Evolutionary conservation across 2,329 filamentous ascomycete species (phyloP).

Genomic region (Epichloe sibirici): DNA sequence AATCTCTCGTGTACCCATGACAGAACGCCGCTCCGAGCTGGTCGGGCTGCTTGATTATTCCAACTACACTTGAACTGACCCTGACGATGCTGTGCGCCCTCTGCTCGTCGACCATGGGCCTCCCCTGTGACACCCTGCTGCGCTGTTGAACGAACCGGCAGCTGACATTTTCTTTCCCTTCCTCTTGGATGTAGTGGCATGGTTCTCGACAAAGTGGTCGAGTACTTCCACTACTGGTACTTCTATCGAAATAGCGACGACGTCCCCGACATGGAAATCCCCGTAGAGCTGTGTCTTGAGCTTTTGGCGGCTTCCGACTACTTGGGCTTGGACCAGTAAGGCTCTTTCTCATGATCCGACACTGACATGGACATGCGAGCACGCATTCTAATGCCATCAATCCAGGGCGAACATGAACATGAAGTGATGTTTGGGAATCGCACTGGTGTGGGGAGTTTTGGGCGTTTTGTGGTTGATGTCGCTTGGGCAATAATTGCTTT

Average conservation of each 20-base stretch:
- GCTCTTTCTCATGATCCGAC: constrained; percentile 3
- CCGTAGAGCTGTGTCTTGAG: constrained; percentile 66
- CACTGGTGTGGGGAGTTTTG: background rate
- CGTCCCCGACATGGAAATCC: constrained; percentile 71
- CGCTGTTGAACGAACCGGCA: constrained; percentile 1
- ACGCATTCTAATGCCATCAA: constrained; percentile 16
- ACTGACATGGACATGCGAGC: constrained; percentile 15
- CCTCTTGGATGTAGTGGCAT: constrained; percentile 42
- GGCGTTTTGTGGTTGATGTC: background rate
- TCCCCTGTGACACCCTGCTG: background rate
- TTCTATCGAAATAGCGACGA: constrained; percentile 57
- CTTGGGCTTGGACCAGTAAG: constrained; percentile 51
- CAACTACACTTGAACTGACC: constrained; percentile 56
- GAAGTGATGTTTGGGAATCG: constrained; percentile 16
- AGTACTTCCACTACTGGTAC: constrained; percentile 77
- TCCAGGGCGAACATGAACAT: constrained; percentile 25
- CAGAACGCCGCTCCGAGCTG: constrained; percentile 25
- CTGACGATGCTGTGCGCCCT: constrained; percentile 1
- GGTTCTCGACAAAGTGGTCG: constrained; percentile 67
- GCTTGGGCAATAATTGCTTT: background rate
- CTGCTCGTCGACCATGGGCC: constrained; percentile 3
- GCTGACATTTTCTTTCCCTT: constrained; percentile 6
- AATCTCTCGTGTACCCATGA: constrained; percentile 22
- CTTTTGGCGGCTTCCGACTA: constrained; percentile 68
- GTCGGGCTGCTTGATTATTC: constrained; percentile 35